These are phyloP conservation scores for Coffea eugenioides DNA, from an alignment of 257 asterid species.

Conservation along the genomic window DNA sequence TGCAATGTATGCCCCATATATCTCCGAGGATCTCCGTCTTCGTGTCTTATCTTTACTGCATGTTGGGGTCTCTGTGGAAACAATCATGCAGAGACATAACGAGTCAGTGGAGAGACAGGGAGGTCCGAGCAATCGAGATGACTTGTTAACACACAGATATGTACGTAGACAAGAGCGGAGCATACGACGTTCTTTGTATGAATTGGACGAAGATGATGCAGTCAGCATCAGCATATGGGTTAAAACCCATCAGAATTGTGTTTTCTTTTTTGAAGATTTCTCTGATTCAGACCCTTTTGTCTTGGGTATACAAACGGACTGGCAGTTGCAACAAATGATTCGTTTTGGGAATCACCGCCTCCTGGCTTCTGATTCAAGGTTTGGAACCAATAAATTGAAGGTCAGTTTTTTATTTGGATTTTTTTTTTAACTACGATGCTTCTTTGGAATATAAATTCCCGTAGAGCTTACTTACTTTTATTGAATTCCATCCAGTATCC, in stretches of 20 bases:
- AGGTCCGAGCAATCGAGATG: conserved; percentile 92
- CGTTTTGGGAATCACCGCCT: conserved; percentile 80
- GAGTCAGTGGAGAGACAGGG: conserved; percentile 94
- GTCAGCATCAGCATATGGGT: conserved; percentile 81
- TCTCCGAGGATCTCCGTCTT: conserved; percentile 92
- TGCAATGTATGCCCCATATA: conserved; percentile 98
- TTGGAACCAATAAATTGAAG: conserved; percentile 92
- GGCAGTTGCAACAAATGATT: conserved; percentile 99
- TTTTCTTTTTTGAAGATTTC: conserved; percentile 83
- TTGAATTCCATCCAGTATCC: conserved; percentile 68
- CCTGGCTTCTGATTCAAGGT: conserved; percentile 65
- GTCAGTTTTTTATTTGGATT: conserved; percentile 33
- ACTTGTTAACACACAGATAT: conserved; percentile 88
- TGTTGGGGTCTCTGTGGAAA: conserved; percentile 97
- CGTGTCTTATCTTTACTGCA: conserved; percentile 80
- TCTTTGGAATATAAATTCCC: background rate
- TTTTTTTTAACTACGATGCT: conserved; percentile 4
- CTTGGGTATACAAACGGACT: conserved; percentile 94
- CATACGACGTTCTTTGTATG: conserved; percentile 66
- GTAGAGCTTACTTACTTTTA: conserved; percentile 41
- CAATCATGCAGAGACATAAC: conserved; percentile 94
- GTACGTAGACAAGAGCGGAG: conserved; percentile 95
- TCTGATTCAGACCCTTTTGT: conserved; percentile 76
- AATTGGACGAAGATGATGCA: conserved; percentile 80
- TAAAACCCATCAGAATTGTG: conserved; percentile 59